Conservation (phyloP, 2,329 filamentous ascomycete genomes). For the Dryadomyces quercus-mongolicae region DNA sequence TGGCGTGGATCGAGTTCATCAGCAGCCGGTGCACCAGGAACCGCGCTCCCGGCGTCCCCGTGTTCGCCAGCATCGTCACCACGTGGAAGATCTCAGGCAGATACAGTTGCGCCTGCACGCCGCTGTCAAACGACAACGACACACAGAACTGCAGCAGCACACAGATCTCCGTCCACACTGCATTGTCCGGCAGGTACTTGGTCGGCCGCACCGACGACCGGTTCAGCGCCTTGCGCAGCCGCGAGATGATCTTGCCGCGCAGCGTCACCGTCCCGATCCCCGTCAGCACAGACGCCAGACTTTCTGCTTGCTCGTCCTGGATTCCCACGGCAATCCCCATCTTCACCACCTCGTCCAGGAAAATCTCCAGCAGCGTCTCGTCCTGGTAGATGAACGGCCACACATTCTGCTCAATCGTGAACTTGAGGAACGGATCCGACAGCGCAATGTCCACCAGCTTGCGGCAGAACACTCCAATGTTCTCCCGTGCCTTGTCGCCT, state of each 20-base stretch:
- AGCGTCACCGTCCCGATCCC: conserved; percentile 54
- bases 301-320: conserved; percentile 47
- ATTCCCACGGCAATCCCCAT: conserved; percentile 44
- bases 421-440: conserved; percentile 45
- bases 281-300: conserved; percentile 48
- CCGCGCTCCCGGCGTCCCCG: conserved; percentile 44
- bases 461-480: conserved; percentile 49
- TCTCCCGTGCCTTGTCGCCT: conserved; percentile 54
- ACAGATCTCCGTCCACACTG: conserved; percentile 58
- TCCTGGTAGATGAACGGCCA: conserved; percentile 55
- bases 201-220: conserved; percentile 56
- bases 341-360: conserved; percentile 55
- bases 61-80: conserved; percentile 59
- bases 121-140: conserved; percentile 54
- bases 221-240: conserved; percentile 54
- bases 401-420: conserved; percentile 51
- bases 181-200: conserved; percentile 51
- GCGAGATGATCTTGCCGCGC: conserved; percentile 51
- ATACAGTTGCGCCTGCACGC: conserved; percentile 55
- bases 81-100: conserved; percentile 59
- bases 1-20: conserved; percentile 55
- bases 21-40: conserved; percentile 49
- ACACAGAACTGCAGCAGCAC: conserved; percentile 54
- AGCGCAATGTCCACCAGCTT: conserved; percentile 56
- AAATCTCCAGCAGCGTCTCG: conserved; percentile 53